phyloP scores from a whole-genome alignment of 73 alveolate species.

The Paramecium primaurelia region DNA sequence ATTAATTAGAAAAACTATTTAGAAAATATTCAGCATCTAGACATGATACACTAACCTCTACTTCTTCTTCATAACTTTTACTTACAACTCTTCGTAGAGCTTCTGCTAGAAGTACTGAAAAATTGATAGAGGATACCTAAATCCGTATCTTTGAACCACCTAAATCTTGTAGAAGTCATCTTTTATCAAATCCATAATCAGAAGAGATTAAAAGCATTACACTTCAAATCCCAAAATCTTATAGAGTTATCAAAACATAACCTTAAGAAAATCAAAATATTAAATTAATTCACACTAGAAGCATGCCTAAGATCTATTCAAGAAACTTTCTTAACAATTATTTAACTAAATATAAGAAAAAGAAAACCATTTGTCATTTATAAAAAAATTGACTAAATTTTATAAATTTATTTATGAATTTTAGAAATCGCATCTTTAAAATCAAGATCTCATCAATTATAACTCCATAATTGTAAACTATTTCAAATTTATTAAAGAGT shows the following conservation, averaged over 20 bases:
- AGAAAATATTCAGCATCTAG: constrained; percentile 16
- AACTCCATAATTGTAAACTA: background rate
- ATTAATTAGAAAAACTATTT: background rate
- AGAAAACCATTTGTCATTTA: background rate
- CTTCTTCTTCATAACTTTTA: background rate
- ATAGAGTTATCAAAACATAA: background rate
- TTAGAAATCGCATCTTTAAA: background rate
- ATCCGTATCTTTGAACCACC: background rate
- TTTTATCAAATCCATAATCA: background rate
- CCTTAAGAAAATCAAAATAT: background rate
- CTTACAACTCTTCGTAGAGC: background rate
- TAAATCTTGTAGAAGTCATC: background rate
- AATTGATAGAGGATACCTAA: background rate
- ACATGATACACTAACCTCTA: background rate
- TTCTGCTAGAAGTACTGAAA: constrained; percentile 2
- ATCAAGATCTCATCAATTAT: background rate
- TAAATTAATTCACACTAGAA: background rate
- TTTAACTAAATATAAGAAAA: background rate
- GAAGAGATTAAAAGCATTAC: background rate
- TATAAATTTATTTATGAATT: background rate
- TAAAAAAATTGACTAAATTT: background rate
- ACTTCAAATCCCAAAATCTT: background rate
- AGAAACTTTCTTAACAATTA: background rate
- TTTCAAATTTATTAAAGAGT: background rate
- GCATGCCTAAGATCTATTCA: background rate